A percentile compares a stretch with the other conserved stretches of the same genome.
Evolutionary conservation across 768 basidiomycete genomes (phyloP).

Genomic region (Astraeus odoratus): DNA sequence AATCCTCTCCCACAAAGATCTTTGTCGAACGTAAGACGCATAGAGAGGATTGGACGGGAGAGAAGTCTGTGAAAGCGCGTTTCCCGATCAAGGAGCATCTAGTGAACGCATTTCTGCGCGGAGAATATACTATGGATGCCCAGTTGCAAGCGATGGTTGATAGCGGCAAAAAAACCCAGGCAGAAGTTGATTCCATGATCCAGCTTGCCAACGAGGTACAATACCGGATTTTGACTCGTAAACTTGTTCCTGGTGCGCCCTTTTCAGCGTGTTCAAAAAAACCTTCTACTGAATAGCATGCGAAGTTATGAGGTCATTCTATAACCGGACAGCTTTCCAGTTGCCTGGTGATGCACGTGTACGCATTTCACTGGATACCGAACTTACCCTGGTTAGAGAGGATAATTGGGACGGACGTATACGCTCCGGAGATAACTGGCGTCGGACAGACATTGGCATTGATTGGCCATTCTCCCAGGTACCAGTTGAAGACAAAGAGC

Average conservation of each 20-base stretch:
- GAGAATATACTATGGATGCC: slow-evolving; percentile 88
- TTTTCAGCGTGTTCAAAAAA: slow-evolving; percentile 4
- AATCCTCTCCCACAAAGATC: slow-evolving; percentile 38
- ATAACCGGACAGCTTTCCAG: slow-evolving; percentile 98
- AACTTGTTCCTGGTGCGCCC: slow-evolving; percentile 77
- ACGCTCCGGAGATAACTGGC: slow-evolving; percentile 88
- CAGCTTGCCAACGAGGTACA: slow-evolving; percentile 97
- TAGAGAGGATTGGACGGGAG: slow-evolving; percentile 98
- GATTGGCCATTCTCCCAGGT: slow-evolving; percentile 85
- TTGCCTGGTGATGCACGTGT: slow-evolving; percentile 98
- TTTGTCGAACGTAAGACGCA: slow-evolving; percentile 90
- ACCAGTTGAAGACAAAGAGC: slow-evolving; percentile 71
- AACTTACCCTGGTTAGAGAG: slow-evolving; percentile 89
- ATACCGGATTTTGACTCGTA: slow-evolving; percentile 78
- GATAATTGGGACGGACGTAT: slow-evolving; percentile 87
- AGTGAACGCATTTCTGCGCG: slow-evolving; percentile 84
- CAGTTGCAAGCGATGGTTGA: slow-evolving; percentile 83
- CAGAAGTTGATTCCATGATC: slow-evolving; percentile 90
- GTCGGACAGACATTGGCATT: slow-evolving; percentile 88
- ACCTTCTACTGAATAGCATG: not conserved
- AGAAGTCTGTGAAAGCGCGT: slow-evolving; percentile 96
- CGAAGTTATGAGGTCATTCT: slow-evolving; percentile 92
- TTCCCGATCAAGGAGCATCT: slow-evolving; percentile 93
- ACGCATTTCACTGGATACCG: slow-evolving; percentile 96
- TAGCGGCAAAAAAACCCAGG: slow-evolving; percentile 89